Evolutionary conservation across 495 filamentous ascomycete species (phyloP).

Genomic region (Neurospora sp.): DNA sequence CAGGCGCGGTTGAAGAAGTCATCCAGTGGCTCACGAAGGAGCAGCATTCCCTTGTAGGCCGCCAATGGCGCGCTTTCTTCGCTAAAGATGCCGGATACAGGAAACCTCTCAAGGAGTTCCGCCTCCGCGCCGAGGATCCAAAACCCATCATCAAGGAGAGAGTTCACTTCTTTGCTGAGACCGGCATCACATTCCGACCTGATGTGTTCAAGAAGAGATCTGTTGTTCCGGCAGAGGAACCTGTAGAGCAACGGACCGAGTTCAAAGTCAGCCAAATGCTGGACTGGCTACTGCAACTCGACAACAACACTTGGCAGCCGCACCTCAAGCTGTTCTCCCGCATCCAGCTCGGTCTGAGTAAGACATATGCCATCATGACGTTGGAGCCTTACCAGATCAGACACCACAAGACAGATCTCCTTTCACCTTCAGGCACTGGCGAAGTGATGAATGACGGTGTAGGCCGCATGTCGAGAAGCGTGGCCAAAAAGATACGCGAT

Average conservation of each 20-base stretch:
- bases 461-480: constrained; percentile 53
- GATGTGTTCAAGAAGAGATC: background rate
- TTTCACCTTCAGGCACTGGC: constrained; percentile 16
- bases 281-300: constrained; percentile 33
- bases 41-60: constrained; percentile 30
- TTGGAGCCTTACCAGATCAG: constrained; percentile 29
- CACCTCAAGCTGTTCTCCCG: constrained; percentile 30
- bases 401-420: constrained; percentile 21
- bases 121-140: constrained; percentile 19
- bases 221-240: constrained; percentile 3
- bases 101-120: constrained; percentile 25
- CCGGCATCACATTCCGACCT: constrained; percentile 23
- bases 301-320: constrained; percentile 28
- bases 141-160: constrained; percentile 29
- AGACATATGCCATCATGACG: constrained; percentile 27
- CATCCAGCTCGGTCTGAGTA: constrained; percentile 36
- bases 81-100: constrained; percentile 28
- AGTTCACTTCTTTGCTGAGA: constrained; percentile 36
- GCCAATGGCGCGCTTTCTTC: constrained; percentile 37
- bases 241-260: constrained; percentile 17
- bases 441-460: constrained; percentile 78
- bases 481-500: constrained; percentile 52
- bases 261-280: constrained; percentile 25
- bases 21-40: constrained; percentile 29
- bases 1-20: constrained; percentile 22